These are phyloP conservation scores for Waltergamsia citrina DNA, from an alignment of 2,329 filamentous ascomycete genomes.

Conservation along the genomic window DNA sequence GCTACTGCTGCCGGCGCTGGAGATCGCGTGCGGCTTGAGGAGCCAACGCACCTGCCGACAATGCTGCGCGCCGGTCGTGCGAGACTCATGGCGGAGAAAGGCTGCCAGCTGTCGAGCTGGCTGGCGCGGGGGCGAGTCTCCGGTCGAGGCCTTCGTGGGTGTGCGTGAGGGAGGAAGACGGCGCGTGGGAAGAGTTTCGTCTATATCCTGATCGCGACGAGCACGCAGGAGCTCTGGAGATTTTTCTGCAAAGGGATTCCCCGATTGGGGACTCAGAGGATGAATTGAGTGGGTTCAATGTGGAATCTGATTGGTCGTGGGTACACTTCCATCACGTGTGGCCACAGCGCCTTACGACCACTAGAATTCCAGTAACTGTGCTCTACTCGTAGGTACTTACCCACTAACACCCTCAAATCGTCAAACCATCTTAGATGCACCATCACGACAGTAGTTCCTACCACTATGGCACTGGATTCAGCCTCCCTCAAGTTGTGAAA, in stretches of 20 bases:
- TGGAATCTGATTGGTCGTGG: neutral
- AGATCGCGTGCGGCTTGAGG: conserved; percentile 8
- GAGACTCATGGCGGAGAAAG: conserved; percentile 38
- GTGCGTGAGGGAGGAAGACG: too few relatives aligned
- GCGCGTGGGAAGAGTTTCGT: neutral
- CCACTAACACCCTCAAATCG: too few relatives aligned
- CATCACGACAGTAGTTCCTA: too few relatives aligned
- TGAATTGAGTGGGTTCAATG: neutral
- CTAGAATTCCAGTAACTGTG: too few relatives aligned
- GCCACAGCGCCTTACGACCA: too few relatives aligned
- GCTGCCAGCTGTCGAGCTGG: neutral
- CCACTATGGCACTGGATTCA: too few relatives aligned
- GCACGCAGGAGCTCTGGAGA: neutral
- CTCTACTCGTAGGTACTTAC: too few relatives aligned
- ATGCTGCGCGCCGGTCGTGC: conserved; percentile 45
- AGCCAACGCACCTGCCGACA: conserved; percentile 37
- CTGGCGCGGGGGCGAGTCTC: neutral
- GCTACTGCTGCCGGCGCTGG: conserved; percentile 7
- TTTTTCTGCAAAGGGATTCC: conserved; percentile 1
- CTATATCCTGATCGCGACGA: neutral
- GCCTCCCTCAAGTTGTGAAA: too few relatives aligned
- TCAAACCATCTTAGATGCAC: too few relatives aligned
- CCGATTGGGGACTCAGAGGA: too few relatives aligned
- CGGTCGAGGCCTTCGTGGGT: too few relatives aligned
- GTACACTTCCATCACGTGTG: neutral